These are phyloP conservation scores for Trichosanthes cucumerina DNA, from an alignment of 306 rosid genomes.

Conservation along the genomic window DNA sequence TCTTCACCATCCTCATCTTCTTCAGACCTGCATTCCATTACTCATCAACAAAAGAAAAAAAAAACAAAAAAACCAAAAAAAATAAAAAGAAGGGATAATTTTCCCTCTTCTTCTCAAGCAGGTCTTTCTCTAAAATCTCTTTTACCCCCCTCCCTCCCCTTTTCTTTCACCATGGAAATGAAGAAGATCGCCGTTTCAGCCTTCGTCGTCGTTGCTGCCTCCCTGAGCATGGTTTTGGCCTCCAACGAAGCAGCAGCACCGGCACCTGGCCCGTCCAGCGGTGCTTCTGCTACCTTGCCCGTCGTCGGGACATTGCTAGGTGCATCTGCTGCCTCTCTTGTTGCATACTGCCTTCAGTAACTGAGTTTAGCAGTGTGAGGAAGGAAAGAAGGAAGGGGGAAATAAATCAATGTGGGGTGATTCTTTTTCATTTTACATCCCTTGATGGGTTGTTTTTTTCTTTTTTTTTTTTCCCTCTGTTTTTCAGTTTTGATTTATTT, in stretches of 20 bases:
- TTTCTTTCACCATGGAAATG: not conserved
- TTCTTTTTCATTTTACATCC: not conserved
- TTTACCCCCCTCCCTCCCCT: not conserved
- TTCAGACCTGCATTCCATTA: not conserved
- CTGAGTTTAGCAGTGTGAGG: not conserved
- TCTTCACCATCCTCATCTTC: not conserved
- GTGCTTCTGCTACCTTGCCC: constrained; percentile 17
- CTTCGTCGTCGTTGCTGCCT: not conserved
- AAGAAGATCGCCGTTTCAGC: not conserved
- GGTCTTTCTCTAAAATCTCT: not conserved
- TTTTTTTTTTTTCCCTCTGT: not conserved
- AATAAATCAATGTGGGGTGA: not conserved
- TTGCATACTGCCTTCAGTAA: constrained; percentile 25
- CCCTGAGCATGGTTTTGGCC: constrained; percentile 2
- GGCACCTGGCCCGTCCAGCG: constrained; percentile 7
- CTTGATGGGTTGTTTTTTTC: not conserved
- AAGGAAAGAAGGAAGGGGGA: too few species aligned
- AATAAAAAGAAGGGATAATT: not conserved
- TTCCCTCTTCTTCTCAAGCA: not conserved
- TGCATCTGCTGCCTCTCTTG: constrained; percentile 37
- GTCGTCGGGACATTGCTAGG: constrained; percentile 42
- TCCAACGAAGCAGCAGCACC: not conserved
- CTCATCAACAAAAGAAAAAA: not conserved
- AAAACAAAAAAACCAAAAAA: not conserved
- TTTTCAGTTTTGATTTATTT: not conserved